Evolutionary conservation across 208 protist genomes (phyloP).

Genomic region (Acanthamoeba healyi): DNA sequence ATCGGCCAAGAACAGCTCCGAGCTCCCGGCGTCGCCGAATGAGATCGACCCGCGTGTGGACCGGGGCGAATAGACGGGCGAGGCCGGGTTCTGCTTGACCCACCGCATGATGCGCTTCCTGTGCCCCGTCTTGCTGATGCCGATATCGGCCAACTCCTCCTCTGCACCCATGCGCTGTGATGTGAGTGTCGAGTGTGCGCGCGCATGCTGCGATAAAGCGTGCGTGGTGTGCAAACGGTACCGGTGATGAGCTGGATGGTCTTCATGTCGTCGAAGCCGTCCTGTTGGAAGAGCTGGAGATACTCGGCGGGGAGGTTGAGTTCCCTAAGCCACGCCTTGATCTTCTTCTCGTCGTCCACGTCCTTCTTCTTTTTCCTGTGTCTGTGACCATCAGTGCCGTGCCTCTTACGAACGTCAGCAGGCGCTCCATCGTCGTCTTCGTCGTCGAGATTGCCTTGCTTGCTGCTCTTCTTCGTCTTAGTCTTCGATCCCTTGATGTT

Average conservation of each 20-base stretch:
- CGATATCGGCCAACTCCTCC: constrained; percentile 26
- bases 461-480: not conserved
- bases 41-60: not conserved
- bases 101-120: constrained; percentile 30
- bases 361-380: not conserved
- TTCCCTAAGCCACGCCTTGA: not conserved
- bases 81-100: constrained; percentile 38
- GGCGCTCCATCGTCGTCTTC: not conserved
- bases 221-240: too few relatives aligned
- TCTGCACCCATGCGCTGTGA: not conserved
- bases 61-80: constrained; percentile 14
- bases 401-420: too few relatives aligned
- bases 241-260: constrained; percentile 67
- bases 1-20: not conserved
- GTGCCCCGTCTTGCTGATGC: constrained; percentile 63
- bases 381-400: not conserved
- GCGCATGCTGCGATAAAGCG: too few relatives aligned
- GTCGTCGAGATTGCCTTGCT: too few relatives aligned
- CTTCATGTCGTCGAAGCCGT: constrained; percentile 58
- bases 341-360: not conserved
- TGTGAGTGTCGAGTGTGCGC: not conserved
- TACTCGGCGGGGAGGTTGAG: constrained; percentile 32
- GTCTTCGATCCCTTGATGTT: not conserved
- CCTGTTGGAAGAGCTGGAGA: not conserved
- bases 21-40: not conserved